Percentiles rank a stretch among this genome's conserved stretches.
Evolutionary conservation across 768 basidiomycete species (phyloP).

Genomic region (Pholiota conissans): DNA sequence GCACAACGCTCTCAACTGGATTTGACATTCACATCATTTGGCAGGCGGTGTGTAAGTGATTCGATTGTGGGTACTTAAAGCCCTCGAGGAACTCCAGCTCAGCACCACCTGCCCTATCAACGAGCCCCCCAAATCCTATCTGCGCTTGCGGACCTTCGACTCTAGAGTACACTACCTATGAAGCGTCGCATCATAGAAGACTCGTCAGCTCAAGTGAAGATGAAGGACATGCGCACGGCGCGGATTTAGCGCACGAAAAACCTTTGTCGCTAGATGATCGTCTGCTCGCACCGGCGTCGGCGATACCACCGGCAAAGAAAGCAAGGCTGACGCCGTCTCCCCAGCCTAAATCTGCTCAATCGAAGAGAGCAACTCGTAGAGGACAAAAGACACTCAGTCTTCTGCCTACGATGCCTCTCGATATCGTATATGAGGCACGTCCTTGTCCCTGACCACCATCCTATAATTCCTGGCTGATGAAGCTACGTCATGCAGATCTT

Average conservation of each 20-base stretch:
- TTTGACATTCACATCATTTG: background rate
- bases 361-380: background rate
- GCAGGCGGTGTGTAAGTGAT: background rate
- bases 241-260: too few relatives aligned
- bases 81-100: background rate
- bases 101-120: background rate
- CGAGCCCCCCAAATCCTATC: too few relatives aligned
- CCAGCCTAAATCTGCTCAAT: background rate
- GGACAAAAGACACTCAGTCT: conserved; percentile 9
- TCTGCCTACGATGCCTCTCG: conserved; percentile 26
- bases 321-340: background rate
- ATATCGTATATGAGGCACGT: conserved; percentile 25
- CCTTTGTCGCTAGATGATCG: too few relatives aligned
- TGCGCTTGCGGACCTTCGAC: too few relatives aligned
- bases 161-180: too few relatives aligned
- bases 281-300: too few relatives aligned
- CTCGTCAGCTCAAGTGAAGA: too few relatives aligned
- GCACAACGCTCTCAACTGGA: conserved; percentile 21
- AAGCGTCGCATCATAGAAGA: too few relatives aligned
- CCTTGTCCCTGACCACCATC: background rate
- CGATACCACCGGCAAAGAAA: background rate
- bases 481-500: conserved; percentile 20
- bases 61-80: too few relatives aligned
- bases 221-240: too few relatives aligned
- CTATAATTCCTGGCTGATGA: background rate